Evolutionary conservation across 371 early-diverging fungal species (phyloP).

Genomic region (Rhizopus delemar): DNA sequence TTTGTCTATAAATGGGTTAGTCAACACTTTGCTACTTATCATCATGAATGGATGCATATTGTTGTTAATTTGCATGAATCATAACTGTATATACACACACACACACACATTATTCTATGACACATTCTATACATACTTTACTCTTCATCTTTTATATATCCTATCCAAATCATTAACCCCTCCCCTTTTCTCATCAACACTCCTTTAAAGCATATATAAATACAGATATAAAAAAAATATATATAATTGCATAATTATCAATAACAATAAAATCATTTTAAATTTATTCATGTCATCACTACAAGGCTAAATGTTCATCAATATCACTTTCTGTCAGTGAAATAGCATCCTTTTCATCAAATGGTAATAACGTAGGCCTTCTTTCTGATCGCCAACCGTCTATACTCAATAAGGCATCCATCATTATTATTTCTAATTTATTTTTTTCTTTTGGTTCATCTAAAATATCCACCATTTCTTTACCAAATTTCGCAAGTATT

Average conservation of each 20-base stretch:
- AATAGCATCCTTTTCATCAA: constrained; percentile 11
- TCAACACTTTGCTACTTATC: constrained; percentile 46
- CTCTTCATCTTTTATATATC: neutral
- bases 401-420: constrained; percentile 19
- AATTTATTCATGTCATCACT: neutral
- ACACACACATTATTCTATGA: neutral
- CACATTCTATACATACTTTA: neutral
- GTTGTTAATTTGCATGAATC: constrained; percentile 42
- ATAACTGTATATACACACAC: neutral
- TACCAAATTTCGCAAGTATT: constrained; percentile 36
- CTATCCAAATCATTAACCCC: too few species aligned
- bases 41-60: constrained; percentile 53
- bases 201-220: too few species aligned
- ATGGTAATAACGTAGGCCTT: constrained; percentile 6
- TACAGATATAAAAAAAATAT: neutral
- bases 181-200: too few species aligned
- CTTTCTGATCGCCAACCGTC: constrained; percentile 17
- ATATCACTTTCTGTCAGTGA: constrained; percentile 6
- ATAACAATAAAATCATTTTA: neutral
- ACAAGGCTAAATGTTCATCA: neutral
- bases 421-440: constrained; percentile 13
- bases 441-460: constrained; percentile 21
- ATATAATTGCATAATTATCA: neutral
- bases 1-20: constrained; percentile 54
- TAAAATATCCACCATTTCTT: constrained; percentile 34